Evolutionary conservation across 2,329 filamentous ascomycete species (phyloP).

Genomic region (Rugonectria rugulosa): DNA sequence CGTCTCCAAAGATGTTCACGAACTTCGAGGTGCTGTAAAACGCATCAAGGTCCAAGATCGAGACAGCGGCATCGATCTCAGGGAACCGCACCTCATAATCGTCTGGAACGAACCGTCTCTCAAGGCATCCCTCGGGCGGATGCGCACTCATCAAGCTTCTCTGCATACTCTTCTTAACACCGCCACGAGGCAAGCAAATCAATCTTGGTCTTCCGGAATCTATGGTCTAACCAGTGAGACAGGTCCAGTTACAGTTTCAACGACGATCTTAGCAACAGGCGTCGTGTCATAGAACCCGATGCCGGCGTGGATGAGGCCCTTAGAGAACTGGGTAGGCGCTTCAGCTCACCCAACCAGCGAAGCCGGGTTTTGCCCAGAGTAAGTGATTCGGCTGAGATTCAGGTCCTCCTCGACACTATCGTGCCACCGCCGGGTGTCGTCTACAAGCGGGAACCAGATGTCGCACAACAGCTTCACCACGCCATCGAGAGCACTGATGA

Average conservation of each 20-base stretch:
- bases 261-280: conserved; percentile 30
- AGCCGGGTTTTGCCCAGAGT: conserved; percentile 36
- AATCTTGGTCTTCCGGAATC: neutral
- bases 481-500: conserved; percentile 37
- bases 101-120: conserved; percentile 38
- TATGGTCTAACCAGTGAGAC: conserved; percentile 20
- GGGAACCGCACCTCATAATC: conserved; percentile 38
- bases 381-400: conserved; percentile 39
- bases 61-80: conserved; percentile 38
- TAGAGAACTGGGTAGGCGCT: conserved; percentile 34
- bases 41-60: conserved; percentile 37
- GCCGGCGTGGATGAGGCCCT: conserved; percentile 35
- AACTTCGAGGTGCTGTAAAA: conserved; percentile 35
- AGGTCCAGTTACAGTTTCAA: conserved; percentile 32
- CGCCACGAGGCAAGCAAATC: conserved; percentile 30
- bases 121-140: conserved; percentile 31
- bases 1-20: conserved; percentile 38
- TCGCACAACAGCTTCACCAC: conserved; percentile 34
- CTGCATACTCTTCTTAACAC: conserved; percentile 39
- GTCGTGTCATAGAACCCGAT: conserved; percentile 40
- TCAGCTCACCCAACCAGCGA: conserved; percentile 34
- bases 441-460: conserved; percentile 32
- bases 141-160: conserved; percentile 39
- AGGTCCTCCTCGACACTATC: conserved; percentile 38
- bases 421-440: conserved; percentile 31